Conservation (phyloP, 345 rosid genomes). For the Boechera retrofracta region DNA sequence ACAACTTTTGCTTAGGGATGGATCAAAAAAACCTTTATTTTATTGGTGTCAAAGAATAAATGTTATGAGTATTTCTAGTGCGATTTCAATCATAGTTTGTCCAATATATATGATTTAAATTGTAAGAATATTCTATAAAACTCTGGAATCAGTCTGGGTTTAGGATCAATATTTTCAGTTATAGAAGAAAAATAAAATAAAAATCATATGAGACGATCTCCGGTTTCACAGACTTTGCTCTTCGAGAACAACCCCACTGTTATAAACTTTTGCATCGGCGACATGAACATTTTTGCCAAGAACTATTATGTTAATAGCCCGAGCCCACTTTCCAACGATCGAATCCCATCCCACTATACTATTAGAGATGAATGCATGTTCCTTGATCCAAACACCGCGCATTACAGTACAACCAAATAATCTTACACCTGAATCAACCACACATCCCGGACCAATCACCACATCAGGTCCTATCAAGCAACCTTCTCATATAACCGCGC, state of each 20-base stretch:
- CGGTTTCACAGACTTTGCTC: constrained; percentile 12
- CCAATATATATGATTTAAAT: too few species aligned
- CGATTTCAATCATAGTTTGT: too few species aligned
- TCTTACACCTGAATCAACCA: constrained; percentile 83
- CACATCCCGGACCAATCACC: constrained; percentile 85
- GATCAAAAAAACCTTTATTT: too few species aligned
- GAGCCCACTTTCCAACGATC: constrained; percentile 86
- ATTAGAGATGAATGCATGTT: constrained; percentile 81
- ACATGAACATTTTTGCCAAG: constrained; percentile 88
- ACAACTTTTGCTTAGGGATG: too few species aligned
- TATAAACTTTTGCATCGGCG: constrained; percentile 52
- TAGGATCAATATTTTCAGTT: too few species aligned
- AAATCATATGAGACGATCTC: background rate
- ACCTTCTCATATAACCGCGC: constrained; percentile 74
- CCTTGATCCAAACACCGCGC: constrained; percentile 86
- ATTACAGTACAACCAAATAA: constrained; percentile 85
- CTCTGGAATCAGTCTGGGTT: too few species aligned
- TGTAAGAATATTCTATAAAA: too few species aligned
- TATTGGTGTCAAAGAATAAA: too few species aligned
- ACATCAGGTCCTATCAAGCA: constrained; percentile 95
- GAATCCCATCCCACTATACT: constrained; percentile 95
- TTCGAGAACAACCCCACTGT: background rate
- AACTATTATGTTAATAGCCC: constrained; percentile 84
- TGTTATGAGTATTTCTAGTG: too few species aligned
- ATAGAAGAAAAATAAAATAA: background rate